These are phyloP conservation scores for Cucumis hystrix DNA, from an alignment of 306 rosid species.

Conservation along the genomic window DNA sequence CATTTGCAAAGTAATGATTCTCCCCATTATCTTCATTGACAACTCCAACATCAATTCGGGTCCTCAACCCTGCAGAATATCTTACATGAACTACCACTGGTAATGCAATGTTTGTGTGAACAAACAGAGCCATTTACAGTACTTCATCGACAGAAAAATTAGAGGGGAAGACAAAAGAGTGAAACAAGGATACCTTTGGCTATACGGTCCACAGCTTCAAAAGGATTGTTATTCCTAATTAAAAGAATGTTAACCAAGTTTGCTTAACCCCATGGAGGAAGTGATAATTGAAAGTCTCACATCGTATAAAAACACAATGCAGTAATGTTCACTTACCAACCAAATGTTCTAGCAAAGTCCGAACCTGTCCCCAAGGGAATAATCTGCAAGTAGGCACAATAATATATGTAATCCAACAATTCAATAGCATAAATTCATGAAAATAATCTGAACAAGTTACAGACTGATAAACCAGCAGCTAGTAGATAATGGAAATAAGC, in stretches of 20 bases:
- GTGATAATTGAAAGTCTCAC: not conserved
- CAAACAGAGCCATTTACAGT: slow-evolving; percentile 3
- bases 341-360: slow-evolving; percentile 80
- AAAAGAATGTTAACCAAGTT: slow-evolving; percentile 9
- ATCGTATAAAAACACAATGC: not conserved
- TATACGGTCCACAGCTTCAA: slow-evolving; percentile 72
- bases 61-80: slow-evolving; percentile 52
- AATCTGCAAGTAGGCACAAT: slow-evolving; percentile 46
- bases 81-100: slow-evolving; percentile 8
- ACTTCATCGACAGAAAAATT: not conserved
- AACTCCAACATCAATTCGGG: slow-evolving; percentile 63
- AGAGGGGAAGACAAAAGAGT: not conserved
- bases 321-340: slow-evolving; percentile 48
- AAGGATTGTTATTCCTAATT: slow-evolving; percentile 73
- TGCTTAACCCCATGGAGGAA: slow-evolving; percentile 11
- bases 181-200: slow-evolving; percentile 36
- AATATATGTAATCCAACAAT: not conserved
- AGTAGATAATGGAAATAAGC: not conserved
- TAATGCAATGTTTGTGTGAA: not conserved
- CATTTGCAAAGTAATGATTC: slow-evolving; percentile 69
- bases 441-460: not conserved
- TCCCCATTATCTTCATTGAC: slow-evolving; percentile 42
- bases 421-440: slow-evolving; percentile 1
- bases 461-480: not conserved
- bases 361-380: slow-evolving; percentile 96